Base-by-base conservation (phyloP, 225 moss, liverwort and hornwort species). In the Pseudoscleropodium purum region DNA sequence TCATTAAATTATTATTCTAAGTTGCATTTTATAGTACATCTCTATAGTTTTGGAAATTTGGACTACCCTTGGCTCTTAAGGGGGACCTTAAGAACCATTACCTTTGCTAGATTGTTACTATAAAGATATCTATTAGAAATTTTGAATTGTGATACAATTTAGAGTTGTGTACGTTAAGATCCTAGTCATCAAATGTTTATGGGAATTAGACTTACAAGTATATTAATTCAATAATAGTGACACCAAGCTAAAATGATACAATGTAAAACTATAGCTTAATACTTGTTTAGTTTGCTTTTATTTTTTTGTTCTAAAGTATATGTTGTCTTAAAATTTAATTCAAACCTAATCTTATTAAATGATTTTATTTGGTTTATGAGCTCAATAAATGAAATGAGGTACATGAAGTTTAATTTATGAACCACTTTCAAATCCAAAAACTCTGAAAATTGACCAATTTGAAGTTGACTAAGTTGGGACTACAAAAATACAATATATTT, bases 291-390 rank as follows among this genome's bases (percentile, higher is more conserved):
- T 77, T 23, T 34, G 13, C 5, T 76, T 75, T 21, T 13, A 3
- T 33, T 33, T 33, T 33, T 34, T 34, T 13, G 0, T 76, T 36
- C 3, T 8, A 52, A 34, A 34, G 5, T 76, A 34, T 0, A 23
- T 34, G 3, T 33, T 49, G 15, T 2, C 21, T 34, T 21, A 34
- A 34, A 33, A 76, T 14, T 34, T 21, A 8, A 8, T 34, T 34
- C 13, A 52, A 13, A 21, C 0, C 2, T 13, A 0, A 34, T 8
- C 8, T 34, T 5, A 52, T 36, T 34, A 23, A 23, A 8, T 23
- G 0, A 1, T 52, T 23, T 0, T 21, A 1, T 52, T 52, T 36
- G 0, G 2, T 47, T 11, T 75, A 29, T 17, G 4, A 74, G 2
- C 4, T 45, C 18, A 19, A 49, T 0, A 11, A 75, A 49, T 19